phyloP scores from a whole-genome alignment of 2,329 filamentous ascomycete species.

The Fusarium sp. region DNA sequence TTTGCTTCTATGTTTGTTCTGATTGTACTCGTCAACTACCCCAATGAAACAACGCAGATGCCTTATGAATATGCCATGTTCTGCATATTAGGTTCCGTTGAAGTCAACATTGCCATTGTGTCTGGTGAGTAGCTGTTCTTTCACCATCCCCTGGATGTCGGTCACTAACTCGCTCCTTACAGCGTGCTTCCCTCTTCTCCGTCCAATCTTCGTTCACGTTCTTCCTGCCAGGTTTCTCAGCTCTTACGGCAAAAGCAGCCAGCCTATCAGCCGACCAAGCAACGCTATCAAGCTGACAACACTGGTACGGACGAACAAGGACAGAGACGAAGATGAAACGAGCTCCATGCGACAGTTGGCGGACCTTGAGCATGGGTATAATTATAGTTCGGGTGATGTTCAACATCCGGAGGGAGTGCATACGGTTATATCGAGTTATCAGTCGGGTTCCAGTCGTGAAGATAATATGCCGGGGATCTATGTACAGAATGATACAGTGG shows the following conservation, averaged over 20 bases:
- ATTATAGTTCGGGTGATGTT: not conserved
- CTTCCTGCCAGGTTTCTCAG: slow-evolving; percentile 30
- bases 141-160: fast-evolving
- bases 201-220: slow-evolving; percentile 31
- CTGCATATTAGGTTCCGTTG: slow-evolving; percentile 26
- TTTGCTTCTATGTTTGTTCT: slow-evolving; percentile 29
- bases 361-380: slow-evolving; percentile 12
- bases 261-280: slow-evolving; percentile 29
- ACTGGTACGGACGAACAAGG: slow-evolving; percentile 6
- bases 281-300: slow-evolving; percentile 25
- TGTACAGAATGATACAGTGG: slow-evolving; percentile 23
- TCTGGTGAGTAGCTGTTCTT: slow-evolving; percentile 14
- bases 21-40: slow-evolving; percentile 14
- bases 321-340: slow-evolving; percentile 16
- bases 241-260: slow-evolving; percentile 24
- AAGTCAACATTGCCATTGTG: slow-evolving; percentile 37
- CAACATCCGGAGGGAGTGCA: slow-evolving; percentile 1
- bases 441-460: not conserved
- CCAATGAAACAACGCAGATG: slow-evolving; percentile 20
- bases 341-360: slow-evolving; percentile 35
- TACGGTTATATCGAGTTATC: slow-evolving; percentile 22
- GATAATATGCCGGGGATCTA: not conserved
- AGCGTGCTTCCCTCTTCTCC: slow-evolving; percentile 38
- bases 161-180: not conserved
- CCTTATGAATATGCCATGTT: slow-evolving; percentile 37